These are phyloP conservation scores for Ogataea methanolica DNA, from an alignment of 805 yeast species.

Conservation along the genomic window DNA sequence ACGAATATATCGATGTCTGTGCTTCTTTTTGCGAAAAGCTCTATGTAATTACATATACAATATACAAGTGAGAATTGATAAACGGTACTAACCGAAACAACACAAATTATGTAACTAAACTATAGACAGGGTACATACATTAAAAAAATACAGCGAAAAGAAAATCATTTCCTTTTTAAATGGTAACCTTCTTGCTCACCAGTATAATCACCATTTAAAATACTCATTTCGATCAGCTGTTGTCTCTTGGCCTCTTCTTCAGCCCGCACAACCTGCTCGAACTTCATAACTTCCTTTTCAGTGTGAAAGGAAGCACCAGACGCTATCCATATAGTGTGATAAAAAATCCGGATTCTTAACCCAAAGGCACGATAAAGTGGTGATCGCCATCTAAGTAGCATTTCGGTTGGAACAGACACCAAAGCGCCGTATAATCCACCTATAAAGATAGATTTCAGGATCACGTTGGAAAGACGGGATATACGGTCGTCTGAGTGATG, in stretches of 20 bases:
- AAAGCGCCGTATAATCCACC: slow-evolving; percentile 36
- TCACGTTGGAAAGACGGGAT: slow-evolving; percentile 23
- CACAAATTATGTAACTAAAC: neutral
- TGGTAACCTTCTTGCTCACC: slow-evolving; percentile 24
- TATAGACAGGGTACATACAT: neutral
- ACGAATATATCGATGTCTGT: no score
- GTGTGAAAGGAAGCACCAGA: slow-evolving; percentile 33
- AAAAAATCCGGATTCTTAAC: slow-evolving; percentile 31
- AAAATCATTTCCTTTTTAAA: neutral
- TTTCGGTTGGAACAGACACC: slow-evolving; percentile 33
- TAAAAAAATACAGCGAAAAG: neutral
- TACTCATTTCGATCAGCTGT: slow-evolving; percentile 30
- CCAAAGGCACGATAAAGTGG: slow-evolving; percentile 35
- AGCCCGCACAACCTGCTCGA: slow-evolving; percentile 25
- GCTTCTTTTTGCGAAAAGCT: no score
- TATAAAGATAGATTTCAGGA: slow-evolving; percentile 27
- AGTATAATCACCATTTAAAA: slow-evolving; percentile 29
- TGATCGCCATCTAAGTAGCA: slow-evolving; percentile 32
- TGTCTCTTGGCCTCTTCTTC: slow-evolving; percentile 30
- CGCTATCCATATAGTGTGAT: slow-evolving; percentile 34
- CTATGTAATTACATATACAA: no score
- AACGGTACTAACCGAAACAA: no score
- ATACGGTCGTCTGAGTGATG: slow-evolving; percentile 24
- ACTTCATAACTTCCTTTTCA: slow-evolving; percentile 31
- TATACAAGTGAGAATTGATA: no score